Evolutionary conservation across 768 basidiomycete species (phyloP).

Genomic region (Dioszegia aurantiaca): DNA sequence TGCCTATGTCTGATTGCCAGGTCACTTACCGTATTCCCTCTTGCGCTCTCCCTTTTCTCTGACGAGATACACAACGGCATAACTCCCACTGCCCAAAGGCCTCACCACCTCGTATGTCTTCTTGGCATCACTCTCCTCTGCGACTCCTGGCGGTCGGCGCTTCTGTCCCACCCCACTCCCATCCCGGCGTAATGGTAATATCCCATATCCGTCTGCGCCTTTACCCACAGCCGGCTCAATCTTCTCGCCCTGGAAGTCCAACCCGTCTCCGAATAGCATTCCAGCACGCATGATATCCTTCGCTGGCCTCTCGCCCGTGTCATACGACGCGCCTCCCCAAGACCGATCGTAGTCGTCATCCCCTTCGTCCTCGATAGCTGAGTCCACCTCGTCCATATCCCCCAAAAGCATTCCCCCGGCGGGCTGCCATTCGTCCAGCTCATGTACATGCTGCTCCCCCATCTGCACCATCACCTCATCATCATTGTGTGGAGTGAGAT

Average conservation of each 20-base stretch:
- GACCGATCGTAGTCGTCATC: constrained; percentile 22
- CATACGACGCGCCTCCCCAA: constrained; percentile 26
- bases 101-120: constrained; percentile 72
- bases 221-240: constrained; percentile 45
- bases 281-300: constrained; percentile 43
- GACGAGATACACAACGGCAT: constrained; percentile 91
- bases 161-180: constrained; percentile 37
- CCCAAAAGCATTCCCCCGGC: constrained; percentile 40
- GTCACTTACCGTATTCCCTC: constrained; percentile 51
- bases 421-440: constrained; percentile 43
- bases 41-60: constrained; percentile 46
- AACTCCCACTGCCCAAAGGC: constrained; percentile 81
- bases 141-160: constrained; percentile 10
- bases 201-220: constrained; percentile 18
- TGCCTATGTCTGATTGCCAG: neutral
- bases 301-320: constrained; percentile 8
- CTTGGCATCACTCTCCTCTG: constrained; percentile 15
- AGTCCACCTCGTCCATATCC: constrained; percentile 22
- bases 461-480: constrained; percentile 33
- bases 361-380: constrained; percentile 1
- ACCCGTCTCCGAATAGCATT: constrained; percentile 48
- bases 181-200: constrained; percentile 33
- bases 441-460: constrained; percentile 25
- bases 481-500: constrained; percentile 16
- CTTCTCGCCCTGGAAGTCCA: constrained; percentile 46